These are phyloP conservation scores for Neofusicoccum umdonicola DNA, from an alignment of 2,329 filamentous ascomycete species.

Conservation along the genomic window DNA sequence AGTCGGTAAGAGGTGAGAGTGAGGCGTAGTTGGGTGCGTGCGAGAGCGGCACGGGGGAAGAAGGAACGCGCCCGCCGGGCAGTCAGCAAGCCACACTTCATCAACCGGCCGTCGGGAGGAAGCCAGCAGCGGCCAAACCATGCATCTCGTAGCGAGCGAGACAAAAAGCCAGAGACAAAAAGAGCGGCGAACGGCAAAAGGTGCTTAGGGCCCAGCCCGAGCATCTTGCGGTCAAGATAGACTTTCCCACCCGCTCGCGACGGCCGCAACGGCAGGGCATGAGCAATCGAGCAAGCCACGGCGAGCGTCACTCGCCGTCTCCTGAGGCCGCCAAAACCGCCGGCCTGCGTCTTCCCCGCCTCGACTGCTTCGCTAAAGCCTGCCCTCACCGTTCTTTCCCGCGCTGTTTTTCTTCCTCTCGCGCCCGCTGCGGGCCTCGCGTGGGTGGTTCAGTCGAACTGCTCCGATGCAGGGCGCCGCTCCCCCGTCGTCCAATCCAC, in stretches of 20 bases:
- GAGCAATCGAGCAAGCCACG: background rate
- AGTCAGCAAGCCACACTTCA: conserved; percentile 6
- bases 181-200: background rate
- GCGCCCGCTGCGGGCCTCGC: background rate
- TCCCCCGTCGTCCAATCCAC: background rate
- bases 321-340: background rate
- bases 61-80: background rate
- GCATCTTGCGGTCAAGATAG: conserved; percentile 6
- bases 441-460: background rate
- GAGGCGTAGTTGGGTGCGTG: background rate
- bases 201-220: background rate
- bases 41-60: background rate
- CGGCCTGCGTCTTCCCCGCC: background rate
- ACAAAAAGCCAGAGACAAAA: background rate
- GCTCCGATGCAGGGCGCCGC: background rate
- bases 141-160: background rate
- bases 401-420: background rate
- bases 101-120: background rate
- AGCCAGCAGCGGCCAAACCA: too few relatives aligned
- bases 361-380: background rate
- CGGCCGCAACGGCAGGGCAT: background rate
- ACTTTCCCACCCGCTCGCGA: background rate
- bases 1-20: background rate
- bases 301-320: background rate
- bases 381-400: background rate